Base-by-base conservation (phyloP, 2,329 filamentous ascomycete genomes). In the Didymellaceae sp. region DNA sequence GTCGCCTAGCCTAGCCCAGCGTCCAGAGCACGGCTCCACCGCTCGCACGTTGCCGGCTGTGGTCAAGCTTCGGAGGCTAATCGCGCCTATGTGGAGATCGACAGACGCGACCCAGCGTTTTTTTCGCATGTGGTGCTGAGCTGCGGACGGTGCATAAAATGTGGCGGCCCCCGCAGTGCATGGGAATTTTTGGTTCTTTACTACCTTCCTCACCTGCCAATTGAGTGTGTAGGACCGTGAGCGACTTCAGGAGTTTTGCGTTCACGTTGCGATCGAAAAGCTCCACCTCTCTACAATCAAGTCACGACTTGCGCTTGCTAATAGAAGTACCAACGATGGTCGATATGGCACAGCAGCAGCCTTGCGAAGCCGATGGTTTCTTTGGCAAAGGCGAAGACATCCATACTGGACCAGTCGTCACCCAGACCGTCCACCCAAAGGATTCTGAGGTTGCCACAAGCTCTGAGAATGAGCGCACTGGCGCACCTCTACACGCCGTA, bases 161-260 rank as follows among this genome's bases (percentile, higher is more conserved):
- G 58, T 62, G 59, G 58, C 56, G 46, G 54, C 21, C 47, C 41
- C 58, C 59, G 52, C 56, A 51, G 35, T 21, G 41, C 20, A 14
- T 25, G 41, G 28, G 14, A 31, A 33, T 34, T 26, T 8, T n/a
- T 31, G 20, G 26, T 11, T 38, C 39, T 20, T 52, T 41, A 38
- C 33, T 24, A 34, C 18, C 32, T 50, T 37, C 11, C 28, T 33
- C 34, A 20, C 59, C 32, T 39, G 25, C 50, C 53, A 32, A 37
- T 48, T 47, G 34, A 25, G 14, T 9, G 35, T 51, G 37, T 52
- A 55, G 31, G 37, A 52, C 59, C 64, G 70, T 70, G 69, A 66
- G 71, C 71, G 71, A 74, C 71, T 74, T 74, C 55, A 59, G 70
- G 71, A 72, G 71, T 72, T 74, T 74, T 74, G 71, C 71, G 71